Base-by-base conservation (phyloP, 2,329 filamentous ascomycete species). In the Mollisia scopiformis region DNA sequence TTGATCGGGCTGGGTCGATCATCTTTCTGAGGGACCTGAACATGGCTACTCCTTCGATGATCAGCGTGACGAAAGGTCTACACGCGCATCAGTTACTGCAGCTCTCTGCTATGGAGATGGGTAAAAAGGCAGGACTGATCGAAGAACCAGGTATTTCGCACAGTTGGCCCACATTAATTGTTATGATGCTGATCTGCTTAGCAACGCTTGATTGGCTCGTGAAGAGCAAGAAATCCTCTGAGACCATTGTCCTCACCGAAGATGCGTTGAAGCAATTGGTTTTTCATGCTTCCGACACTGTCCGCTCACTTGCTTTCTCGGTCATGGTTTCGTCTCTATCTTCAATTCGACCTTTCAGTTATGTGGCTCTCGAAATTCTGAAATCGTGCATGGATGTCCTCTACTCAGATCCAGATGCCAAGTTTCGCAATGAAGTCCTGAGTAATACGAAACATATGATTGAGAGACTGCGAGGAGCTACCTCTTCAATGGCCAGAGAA, bases 321-420 rank as follows among this genome's bases (percentile, higher is more conserved):
- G 82, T 97, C 13, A 82, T 97, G 7, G 85, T 92, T 13, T 88
- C 88, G 10, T 94, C 92, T 0, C 86, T 88, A 10, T 86, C 90
- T 2, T 88, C 88, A 0, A 92, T 90, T 2, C 87, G 86, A 55
- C 89, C 92, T 1, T 88, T 96, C 55, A 88, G 88, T 0, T 69
- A 76, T 0, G 80, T 78, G 10, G 83, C 88, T 0, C 79, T 97
- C 2, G 74, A 77, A 2, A 81, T 89, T 13, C 78, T 98, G 2
- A 82, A 82, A 56, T 80, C 78, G 33, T 86, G 91, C 61, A 76
- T 98, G 3, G 82, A 84, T 1, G 84, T 88, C 16, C 86, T 94
- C 65, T 89, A 96, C 72, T 86, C 92, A 2, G 93, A 97, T 64
- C 87, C 91, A 0, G 93, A 97, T 72, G 88, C 94, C 6, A 92